A percentile compares a stretch with the other conserved stretches of the same genome.
phyloP scores from a whole-genome alignment of 2,329 filamentous ascomycete species.

The Sphaceloma murrayae region DNA sequence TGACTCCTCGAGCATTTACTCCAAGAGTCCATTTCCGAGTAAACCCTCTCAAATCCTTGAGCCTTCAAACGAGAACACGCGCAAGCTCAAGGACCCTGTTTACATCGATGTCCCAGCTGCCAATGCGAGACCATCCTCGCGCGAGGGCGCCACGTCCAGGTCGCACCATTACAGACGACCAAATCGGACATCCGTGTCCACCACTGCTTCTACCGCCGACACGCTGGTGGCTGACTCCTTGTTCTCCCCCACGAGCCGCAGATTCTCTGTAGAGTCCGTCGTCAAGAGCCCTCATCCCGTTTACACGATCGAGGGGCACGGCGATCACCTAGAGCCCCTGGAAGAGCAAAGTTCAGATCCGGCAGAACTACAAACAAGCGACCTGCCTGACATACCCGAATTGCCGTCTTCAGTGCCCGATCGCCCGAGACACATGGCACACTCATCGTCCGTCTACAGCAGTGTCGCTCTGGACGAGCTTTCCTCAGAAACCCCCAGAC shows the following conservation, averaged over 20 bases:
- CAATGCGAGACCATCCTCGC: slow-evolving; percentile 21
- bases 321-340: slow-evolving; percentile 17
- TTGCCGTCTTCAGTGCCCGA: slow-evolving; percentile 10
- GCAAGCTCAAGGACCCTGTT: slow-evolving; percentile 1
- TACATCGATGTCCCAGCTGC: slow-evolving; percentile 25
- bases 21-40: slow-evolving; percentile 19
- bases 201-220: slow-evolving; percentile 17
- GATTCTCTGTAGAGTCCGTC: slow-evolving; percentile 16
- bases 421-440: slow-evolving; percentile 11
- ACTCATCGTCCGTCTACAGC: slow-evolving; percentile 15
- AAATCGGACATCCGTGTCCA: slow-evolving; percentile 16
- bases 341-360: slow-evolving; percentile 16
- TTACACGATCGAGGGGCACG: slow-evolving; percentile 9
- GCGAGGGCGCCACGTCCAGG: slow-evolving; percentile 5
- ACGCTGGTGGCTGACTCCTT: slow-evolving; percentile 17
- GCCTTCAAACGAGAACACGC: slow-evolving; percentile 13
- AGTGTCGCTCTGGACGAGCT: slow-evolving; percentile 4
- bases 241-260: slow-evolving; percentile 18
- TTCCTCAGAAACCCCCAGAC: not conserved
- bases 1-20: slow-evolving; percentile 18
- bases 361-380: slow-evolving; percentile 3
- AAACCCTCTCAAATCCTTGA: slow-evolving; percentile 19
- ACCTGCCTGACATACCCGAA: slow-evolving; percentile 13
- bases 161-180: not conserved
- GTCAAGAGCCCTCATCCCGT: slow-evolving; percentile 1